phyloP scores from a whole-genome alignment of 1,284 basidiomycete species.

The Cryptococcus sp. region DNA sequence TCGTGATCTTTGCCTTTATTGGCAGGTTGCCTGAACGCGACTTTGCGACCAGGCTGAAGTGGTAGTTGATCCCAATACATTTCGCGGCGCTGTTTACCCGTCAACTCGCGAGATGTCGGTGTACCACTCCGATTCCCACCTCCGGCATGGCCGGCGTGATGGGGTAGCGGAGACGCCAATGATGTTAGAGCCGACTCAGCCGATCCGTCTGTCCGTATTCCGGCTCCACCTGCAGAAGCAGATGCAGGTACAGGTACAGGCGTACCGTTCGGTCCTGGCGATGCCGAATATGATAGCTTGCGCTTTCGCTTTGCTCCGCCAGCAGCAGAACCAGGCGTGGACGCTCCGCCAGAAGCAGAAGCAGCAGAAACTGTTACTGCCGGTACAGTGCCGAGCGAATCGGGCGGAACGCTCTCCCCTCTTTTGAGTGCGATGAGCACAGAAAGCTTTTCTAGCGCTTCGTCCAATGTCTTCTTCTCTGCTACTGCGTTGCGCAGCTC shows the following conservation, averaged over 20 bases:
- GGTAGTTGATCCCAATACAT: constrained; percentile 50
- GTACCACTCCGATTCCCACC: constrained; percentile 10
- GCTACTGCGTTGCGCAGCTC: constrained; percentile 10
- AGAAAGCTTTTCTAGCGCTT: constrained; percentile 42
- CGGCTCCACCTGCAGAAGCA: background rate
- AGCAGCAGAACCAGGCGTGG: constrained; percentile 7
- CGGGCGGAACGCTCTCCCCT: constrained; percentile 9
- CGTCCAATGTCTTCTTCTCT: constrained; percentile 37
- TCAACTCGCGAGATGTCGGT: constrained; percentile 24
- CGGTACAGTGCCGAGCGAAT: constrained; percentile 2
- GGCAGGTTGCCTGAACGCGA: constrained; percentile 49
- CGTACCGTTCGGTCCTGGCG: constrained; percentile 7
- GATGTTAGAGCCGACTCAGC: background rate
- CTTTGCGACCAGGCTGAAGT: constrained; percentile 50
- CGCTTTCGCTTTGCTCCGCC: constrained; percentile 26
- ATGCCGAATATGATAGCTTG: constrained; percentile 19
- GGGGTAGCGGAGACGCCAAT: constrained; percentile 14
- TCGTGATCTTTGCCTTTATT: constrained; percentile 18
- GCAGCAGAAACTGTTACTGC: background rate
- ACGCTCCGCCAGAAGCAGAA: constrained; percentile 1
- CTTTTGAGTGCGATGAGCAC: constrained; percentile 32
- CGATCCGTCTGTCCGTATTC: constrained; percentile 15
- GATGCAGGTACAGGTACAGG: background rate
- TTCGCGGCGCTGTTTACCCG: constrained; percentile 29
- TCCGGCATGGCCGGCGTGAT: background rate